A percentile compares a stretch with the other conserved stretches of the same genome.
These are phyloP conservation scores for Aspergillus hancockii DNA, from an alignment of 495 filamentous ascomycete genomes.

Conservation along the genomic window DNA sequence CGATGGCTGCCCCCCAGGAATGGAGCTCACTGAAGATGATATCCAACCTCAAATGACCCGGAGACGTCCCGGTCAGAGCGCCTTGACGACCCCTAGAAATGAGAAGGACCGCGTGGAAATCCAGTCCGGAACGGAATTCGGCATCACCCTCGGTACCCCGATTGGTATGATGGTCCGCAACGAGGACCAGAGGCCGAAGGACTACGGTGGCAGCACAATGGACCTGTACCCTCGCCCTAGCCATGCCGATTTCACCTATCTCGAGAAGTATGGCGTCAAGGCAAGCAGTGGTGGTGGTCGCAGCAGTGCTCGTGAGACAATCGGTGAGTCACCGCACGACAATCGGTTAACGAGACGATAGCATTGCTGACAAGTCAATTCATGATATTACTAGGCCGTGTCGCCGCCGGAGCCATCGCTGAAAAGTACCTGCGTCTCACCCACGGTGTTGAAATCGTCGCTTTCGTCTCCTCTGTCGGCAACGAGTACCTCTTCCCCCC, in stretches of 20 bases:
- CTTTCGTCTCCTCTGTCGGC: slow-evolving; percentile 87
- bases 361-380: background rate
- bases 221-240: slow-evolving; percentile 87
- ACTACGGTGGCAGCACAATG: slow-evolving; percentile 91
- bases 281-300: slow-evolving; percentile 90
- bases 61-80: slow-evolving; percentile 85
- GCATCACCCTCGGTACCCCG: slow-evolving; percentile 88
- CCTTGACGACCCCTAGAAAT: slow-evolving; percentile 86
- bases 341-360: background rate
- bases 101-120: slow-evolving; percentile 92
- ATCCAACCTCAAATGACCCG: slow-evolving; percentile 96
- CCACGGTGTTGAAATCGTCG: slow-evolving; percentile 86
- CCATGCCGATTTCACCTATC: slow-evolving; percentile 96
- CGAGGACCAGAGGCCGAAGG: slow-evolving; percentile 90
- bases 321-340: slow-evolving; percentile 51
- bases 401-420: slow-evolving; percentile 91
- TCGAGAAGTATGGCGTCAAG: slow-evolving; percentile 96
- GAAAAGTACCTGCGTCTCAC: slow-evolving; percentile 86
- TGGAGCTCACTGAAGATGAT: slow-evolving; percentile 83
- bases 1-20: slow-evolving; percentile 85
- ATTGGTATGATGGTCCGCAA: slow-evolving; percentile 88
- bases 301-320: slow-evolving; percentile 91
- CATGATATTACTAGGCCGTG: slow-evolving; percentile 55
- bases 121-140: slow-evolving; percentile 92
- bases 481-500: slow-evolving; percentile 81